Conservation (phyloP, 2,329 filamentous ascomycete species). For the Claviceps lovelessii region DNA sequence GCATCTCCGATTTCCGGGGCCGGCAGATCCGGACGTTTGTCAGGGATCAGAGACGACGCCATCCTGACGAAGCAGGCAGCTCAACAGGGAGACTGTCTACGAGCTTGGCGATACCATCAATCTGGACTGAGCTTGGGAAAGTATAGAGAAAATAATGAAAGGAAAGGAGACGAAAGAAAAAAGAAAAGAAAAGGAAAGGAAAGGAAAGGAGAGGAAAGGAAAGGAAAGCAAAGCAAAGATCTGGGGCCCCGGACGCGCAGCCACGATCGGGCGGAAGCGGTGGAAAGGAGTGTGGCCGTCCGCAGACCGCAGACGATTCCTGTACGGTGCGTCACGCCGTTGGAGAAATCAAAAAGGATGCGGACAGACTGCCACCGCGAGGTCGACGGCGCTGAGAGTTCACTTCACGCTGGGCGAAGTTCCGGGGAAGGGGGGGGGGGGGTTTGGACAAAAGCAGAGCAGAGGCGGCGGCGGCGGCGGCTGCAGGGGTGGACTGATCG, state of each 20-base stretch:
- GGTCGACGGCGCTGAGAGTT: not conserved
- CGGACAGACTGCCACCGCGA: not conserved
- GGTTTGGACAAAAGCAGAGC: not conserved
- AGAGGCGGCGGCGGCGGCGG: not conserved
- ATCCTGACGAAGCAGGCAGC: constrained; percentile 16
- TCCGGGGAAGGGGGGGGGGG: not conserved
- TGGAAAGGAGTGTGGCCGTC: not conserved
- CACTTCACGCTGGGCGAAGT: not conserved
- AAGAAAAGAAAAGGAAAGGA: not conserved
- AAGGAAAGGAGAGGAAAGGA: not conserved
- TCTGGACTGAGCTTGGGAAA: not conserved
- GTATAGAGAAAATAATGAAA: not conserved
- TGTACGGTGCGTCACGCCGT: not conserved
- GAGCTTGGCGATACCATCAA: constrained; percentile 4
- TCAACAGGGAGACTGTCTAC: constrained; percentile 13
- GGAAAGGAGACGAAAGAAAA: not conserved
- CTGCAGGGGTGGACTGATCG: constrained; percentile 1
- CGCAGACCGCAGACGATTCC: not conserved
- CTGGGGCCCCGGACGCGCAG: not conserved
- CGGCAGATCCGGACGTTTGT: constrained; percentile 25
- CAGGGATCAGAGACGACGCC: constrained; percentile 29
- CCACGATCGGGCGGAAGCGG: not conserved
- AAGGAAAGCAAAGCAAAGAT: not conserved
- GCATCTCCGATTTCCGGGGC: constrained; percentile 20
- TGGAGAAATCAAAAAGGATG: not conserved